Conservation (phyloP, 2,329 filamentous ascomycete genomes). For the Diplodia intermedia region DNA sequence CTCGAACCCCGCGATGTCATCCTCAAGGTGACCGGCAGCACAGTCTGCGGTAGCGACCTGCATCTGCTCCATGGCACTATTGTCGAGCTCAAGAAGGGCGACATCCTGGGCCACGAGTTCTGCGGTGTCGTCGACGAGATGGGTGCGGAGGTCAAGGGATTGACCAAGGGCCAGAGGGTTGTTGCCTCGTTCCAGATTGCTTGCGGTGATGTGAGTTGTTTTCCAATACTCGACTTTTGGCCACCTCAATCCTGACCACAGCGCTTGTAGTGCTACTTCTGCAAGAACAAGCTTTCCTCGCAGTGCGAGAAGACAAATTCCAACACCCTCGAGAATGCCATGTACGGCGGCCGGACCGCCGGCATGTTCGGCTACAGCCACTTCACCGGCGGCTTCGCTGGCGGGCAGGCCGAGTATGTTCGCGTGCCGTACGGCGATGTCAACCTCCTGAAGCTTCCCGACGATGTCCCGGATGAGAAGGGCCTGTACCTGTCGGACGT, state of each 20-base stretch:
- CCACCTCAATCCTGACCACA: slow-evolving; percentile 35
- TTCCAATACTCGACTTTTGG: neutral
- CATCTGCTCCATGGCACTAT: slow-evolving; percentile 61
- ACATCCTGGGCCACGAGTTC: slow-evolving; percentile 61
- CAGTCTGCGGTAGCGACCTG: slow-evolving; percentile 67
- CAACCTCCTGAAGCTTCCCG: slow-evolving; percentile 80
- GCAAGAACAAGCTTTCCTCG: slow-evolving; percentile 77
- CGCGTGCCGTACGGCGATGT: slow-evolving; percentile 81
- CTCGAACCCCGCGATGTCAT: slow-evolving; percentile 80
- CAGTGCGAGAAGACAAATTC: slow-evolving; percentile 82
- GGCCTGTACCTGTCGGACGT: slow-evolving; percentile 82
- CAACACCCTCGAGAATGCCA: slow-evolving; percentile 71
- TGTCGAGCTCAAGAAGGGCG: slow-evolving; percentile 59
- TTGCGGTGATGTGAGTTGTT: slow-evolving; percentile 48
- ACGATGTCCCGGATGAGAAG: slow-evolving; percentile 83
- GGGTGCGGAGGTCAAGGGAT: slow-evolving; percentile 51
- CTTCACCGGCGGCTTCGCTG: slow-evolving; percentile 85
- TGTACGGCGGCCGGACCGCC: slow-evolving; percentile 80
- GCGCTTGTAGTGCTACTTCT: slow-evolving; percentile 70
- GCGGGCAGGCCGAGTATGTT: slow-evolving; percentile 86
- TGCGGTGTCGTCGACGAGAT: slow-evolving; percentile 59
- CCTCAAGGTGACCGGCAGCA: slow-evolving; percentile 74
- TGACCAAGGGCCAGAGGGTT: slow-evolving; percentile 64
- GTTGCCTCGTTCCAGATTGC: slow-evolving; percentile 90
- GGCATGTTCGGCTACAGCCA: slow-evolving; percentile 68